Conservation (phyloP, 306 rosid species). For the Styphnolobium japonicum region DNA sequence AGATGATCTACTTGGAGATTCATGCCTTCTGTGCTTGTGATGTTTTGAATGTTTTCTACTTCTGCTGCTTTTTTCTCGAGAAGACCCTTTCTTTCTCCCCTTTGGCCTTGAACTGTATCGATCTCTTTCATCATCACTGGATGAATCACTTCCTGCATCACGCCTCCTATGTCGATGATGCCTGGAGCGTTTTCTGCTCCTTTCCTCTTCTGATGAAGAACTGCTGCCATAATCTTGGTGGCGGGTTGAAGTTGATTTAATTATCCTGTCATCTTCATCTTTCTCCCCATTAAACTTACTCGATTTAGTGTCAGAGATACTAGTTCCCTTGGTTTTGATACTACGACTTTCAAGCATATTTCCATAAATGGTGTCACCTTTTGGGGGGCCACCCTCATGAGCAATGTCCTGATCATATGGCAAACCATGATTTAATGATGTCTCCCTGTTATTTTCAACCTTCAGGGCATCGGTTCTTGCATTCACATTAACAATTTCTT, state of each 20-base stretch:
- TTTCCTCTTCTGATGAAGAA: constrained; percentile 61
- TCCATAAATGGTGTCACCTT: constrained; percentile 32
- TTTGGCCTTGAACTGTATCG: constrained; percentile 54
- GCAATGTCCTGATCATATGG: constrained; percentile 28
- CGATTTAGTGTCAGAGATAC: constrained; percentile 31
- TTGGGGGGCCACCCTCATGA: constrained; percentile 32
- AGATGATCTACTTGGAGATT: constrained; percentile 53
- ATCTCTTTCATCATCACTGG: constrained; percentile 51
- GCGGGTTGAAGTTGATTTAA: constrained; percentile 30
- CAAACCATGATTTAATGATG: constrained; percentile 28
- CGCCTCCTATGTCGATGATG: constrained; percentile 47
- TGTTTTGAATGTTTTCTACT: constrained; percentile 64
- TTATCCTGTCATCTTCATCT: constrained; percentile 40
- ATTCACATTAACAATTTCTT: constrained; percentile 37
- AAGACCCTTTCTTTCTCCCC: constrained; percentile 55
- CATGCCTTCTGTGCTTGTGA: constrained; percentile 52
- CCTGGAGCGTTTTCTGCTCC: constrained; percentile 59
- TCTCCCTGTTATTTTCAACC: constrained; percentile 28
- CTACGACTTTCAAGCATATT: constrained; percentile 37
- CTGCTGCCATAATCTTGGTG: constrained; percentile 42
- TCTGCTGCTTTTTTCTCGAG: constrained; percentile 60
- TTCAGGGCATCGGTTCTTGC: constrained; percentile 24
- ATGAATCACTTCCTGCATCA: constrained; percentile 55
- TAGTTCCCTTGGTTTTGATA: constrained; percentile 32
- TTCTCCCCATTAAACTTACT: constrained; percentile 32